Evolutionary conservation across 2,329 filamentous ascomycete species (phyloP).

Genomic region (Alternaria rosae): DNA sequence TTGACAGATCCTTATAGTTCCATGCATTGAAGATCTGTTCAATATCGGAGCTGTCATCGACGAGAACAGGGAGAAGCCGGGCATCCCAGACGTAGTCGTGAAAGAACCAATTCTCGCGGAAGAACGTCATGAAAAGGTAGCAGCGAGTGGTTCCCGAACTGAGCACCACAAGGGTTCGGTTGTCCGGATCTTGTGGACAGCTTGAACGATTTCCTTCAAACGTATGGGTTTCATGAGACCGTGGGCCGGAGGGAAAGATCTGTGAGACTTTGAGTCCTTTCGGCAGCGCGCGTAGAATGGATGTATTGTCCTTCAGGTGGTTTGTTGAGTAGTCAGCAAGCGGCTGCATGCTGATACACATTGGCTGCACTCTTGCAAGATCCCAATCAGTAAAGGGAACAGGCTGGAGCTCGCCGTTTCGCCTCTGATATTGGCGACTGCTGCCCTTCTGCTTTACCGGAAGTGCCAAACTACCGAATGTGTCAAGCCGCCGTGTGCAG

Average conservation of each 20-base stretch:
- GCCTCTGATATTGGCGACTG: not conserved
- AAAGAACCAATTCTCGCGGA: not conserved
- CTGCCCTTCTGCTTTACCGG: not conserved
- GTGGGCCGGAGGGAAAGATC: not conserved
- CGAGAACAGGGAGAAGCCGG: not conserved
- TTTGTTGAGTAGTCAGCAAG: not conserved
- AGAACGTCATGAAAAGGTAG: not conserved
- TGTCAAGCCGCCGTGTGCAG: not conserved
- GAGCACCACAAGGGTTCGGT: not conserved
- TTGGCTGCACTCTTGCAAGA: not conserved
- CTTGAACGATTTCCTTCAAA: not conserved
- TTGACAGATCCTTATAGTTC: not conserved
- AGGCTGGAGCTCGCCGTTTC: not conserved
- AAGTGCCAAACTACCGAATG: not conserved
- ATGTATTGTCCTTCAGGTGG: not conserved
- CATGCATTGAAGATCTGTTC: not conserved
- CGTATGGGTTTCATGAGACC: rapidly evolving
- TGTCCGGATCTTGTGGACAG: not conserved
- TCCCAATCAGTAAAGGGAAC: not conserved
- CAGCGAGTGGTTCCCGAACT: not conserved
- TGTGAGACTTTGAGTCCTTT: not conserved
- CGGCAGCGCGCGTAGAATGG: not conserved
- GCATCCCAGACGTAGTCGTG: not conserved
- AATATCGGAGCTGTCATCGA: not conserved
- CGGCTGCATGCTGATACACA: not conserved